phyloP scores from a whole-genome alignment of 192 early-diverging fungal species.

The Umbelopsis sp. region DNA sequence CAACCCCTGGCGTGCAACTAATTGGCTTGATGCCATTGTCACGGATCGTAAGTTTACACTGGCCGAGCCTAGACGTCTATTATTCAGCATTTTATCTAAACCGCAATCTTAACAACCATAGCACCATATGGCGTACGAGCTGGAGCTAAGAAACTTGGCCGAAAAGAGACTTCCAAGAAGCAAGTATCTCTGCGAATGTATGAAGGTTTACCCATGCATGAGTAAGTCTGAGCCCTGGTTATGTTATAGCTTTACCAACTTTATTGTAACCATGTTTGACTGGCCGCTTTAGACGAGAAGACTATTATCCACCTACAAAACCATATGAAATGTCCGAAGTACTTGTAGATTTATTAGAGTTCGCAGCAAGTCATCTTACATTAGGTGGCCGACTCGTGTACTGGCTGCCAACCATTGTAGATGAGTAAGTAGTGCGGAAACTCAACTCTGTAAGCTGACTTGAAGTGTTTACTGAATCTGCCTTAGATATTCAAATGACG shows the following conservation, averaged over 20 bases:
- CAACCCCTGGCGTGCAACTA: slow-evolving; percentile 72
- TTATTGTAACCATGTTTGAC: slow-evolving; percentile 5
- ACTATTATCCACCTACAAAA: slow-evolving; percentile 88
- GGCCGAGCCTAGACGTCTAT: too few relatives aligned
- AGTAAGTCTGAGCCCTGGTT: slow-evolving; percentile 30
- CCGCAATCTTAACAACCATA: slow-evolving; percentile 24
- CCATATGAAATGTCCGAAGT: slow-evolving; percentile 96
- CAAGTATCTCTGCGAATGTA: slow-evolving; percentile 42
- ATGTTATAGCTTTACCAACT: neutral
- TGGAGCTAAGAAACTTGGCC: slow-evolving; percentile 90
- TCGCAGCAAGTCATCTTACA: slow-evolving; percentile 78
- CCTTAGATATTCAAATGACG: slow-evolving; percentile 62
- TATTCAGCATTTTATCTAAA: neutral
- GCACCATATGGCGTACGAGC: slow-evolving; percentile 97
- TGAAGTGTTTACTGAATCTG: slow-evolving; percentile 3
- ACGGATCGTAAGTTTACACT: slow-evolving; percentile 58
- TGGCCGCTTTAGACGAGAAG: slow-evolving; percentile 42
- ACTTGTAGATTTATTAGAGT: slow-evolving; percentile 78
- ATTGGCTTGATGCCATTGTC: slow-evolving; percentile 88
- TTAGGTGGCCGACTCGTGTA: slow-evolving; percentile 89
- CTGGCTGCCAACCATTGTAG: slow-evolving; percentile 93
- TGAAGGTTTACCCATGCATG: slow-evolving; percentile 49
- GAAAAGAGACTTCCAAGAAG: slow-evolving; percentile 54
- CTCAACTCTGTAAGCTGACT: neutral
- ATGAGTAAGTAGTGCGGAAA: slow-evolving; percentile 56